Evolutionary conservation across 192 early-diverging fungal species (phyloP), one percentile per base, ranked within the genome.

Genomic region (Podila epicladia): DNA sequence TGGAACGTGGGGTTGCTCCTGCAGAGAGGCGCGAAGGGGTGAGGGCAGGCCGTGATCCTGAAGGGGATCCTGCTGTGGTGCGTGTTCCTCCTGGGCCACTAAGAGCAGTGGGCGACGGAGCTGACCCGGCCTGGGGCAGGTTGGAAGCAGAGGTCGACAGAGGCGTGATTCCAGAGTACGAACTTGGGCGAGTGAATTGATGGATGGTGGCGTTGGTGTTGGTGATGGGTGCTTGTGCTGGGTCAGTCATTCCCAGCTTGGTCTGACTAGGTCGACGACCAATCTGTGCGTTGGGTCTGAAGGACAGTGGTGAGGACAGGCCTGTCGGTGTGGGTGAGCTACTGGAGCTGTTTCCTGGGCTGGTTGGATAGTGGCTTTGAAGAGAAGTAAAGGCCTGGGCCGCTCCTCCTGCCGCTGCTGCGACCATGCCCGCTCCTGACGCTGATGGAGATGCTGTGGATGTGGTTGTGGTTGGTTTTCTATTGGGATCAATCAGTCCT

Each of bases 401-500:
- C 26, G 19, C 35, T 37, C n/a, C 24, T 55, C 53, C 53, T 24
- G 53, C 53, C 4, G 41, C 41, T 24, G 55, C 72, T 29, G 55
- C 22, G 24, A 57, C 41, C 12, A 41, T 9, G 22, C 49, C 31
- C 32, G 69, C 48, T n/a, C 48, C 8, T n/a, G 45, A 24, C 28
- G n/a, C 41, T 20, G 64, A 37, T 48, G 51, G 31, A 41, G 67
- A 4, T 51, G 63, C 58, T 29, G 53, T 28, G 50, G 51, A 28
- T 55, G 65, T 65, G 31, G 64, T 55, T 71, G 69, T 45, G 9
- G 29, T 61, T 31, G 70, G 33, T 5, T 53, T 48, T 41, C 22
- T 72, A 33, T 33, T 51, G 35, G 70, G 64, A 66, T 79, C 75
- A 38, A 79, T 79, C 15, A 79, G 41, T 19, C 69, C 72, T 31